These are phyloP conservation scores for Saturnispora galanensis DNA, from an alignment of 805 yeast species.

Conservation along the genomic window DNA sequence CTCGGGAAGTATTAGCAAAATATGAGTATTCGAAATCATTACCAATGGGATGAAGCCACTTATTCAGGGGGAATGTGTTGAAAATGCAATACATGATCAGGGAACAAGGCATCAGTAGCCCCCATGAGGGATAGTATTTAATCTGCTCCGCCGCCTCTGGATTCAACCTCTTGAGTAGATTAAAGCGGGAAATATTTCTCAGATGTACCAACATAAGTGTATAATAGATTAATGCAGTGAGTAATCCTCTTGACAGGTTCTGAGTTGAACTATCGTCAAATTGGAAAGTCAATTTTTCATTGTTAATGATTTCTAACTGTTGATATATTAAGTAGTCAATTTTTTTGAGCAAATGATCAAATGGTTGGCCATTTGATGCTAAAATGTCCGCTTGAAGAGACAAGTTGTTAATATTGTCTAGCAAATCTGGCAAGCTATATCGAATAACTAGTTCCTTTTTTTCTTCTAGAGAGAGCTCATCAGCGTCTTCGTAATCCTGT, in stretches of 20 bases:
- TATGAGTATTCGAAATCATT: background rate
- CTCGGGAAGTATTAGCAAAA: background rate
- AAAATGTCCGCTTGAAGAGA: conserved; percentile 5
- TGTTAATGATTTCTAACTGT: conserved; percentile 56
- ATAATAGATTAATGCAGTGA: conserved; percentile 62
- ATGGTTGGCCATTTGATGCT: conserved; percentile 6
- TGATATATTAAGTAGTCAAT: conserved; percentile 65
- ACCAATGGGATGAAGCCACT: background rate
- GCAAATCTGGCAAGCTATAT: background rate
- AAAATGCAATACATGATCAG: conserved; percentile 9
- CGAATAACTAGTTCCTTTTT: background rate
- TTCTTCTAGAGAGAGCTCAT: background rate
- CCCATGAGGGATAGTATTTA: conserved; percentile 22
- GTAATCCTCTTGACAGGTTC: conserved; percentile 41
- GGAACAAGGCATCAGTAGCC: conserved; percentile 13
- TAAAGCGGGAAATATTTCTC: conserved; percentile 40
- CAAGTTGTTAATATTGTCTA: conserved; percentile 1
- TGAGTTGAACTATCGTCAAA: conserved; percentile 32
- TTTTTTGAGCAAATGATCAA: conserved; percentile 30
- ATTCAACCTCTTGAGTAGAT: background rate
- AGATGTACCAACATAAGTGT: conserved; percentile 58
- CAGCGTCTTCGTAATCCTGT: conserved; percentile 8
- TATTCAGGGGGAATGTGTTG: background rate
- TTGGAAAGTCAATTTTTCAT: conserved; percentile 50
- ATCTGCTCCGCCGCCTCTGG: background rate